Base-by-base conservation (phyloP, 257 asterid species). In the Solanum arcanum region DNA sequence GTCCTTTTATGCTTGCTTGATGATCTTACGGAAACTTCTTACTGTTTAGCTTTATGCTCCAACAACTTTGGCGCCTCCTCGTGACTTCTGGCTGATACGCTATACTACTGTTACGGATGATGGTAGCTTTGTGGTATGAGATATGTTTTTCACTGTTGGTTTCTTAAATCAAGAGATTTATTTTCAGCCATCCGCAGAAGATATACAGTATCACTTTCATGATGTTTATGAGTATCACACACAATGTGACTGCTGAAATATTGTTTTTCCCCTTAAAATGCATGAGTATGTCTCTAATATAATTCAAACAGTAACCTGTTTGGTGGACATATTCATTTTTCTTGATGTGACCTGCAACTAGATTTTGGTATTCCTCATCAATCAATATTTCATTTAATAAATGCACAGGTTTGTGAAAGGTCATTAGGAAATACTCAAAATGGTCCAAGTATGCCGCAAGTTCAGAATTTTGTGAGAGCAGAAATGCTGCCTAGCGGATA, bases 41-140 rank as follows among this genome's bases (percentile, higher is more conserved):
- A 85, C 21, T 49, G 73, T 78, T 35, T 82, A 95, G 98, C 88
- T 95, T 23, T 95, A 94, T 82, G 98, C 98, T 86, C 98, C 98
- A 10, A 95, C 98, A 49, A 95, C 98, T 84, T 87, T 95, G 94
- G 98, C 98, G 47, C 97, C 98, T 29, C 96, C 97, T 83, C 98
- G 98, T 89, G 98, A 95, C 91, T 95, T 95, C 89, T 95, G 95
- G 96, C 92, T 95, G 91, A 60, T 95, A 47, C 98, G 98, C 91
- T 94, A 91, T 86, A 94, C 98, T 66, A 94, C 98, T 37, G 92
- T 94, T 21, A 94, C 92, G 96, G 98, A 95, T 20, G 98, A 94
- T 92, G 98, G 98, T 77, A 95, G 98, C 87, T 87, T 93, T 87
- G 98, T 95, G 95, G 98, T 95, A 88, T 52, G 95, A 27, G 72